Conservation (phyloP, 352 stramenopile species). For the Bremia lactucae region DNA sequence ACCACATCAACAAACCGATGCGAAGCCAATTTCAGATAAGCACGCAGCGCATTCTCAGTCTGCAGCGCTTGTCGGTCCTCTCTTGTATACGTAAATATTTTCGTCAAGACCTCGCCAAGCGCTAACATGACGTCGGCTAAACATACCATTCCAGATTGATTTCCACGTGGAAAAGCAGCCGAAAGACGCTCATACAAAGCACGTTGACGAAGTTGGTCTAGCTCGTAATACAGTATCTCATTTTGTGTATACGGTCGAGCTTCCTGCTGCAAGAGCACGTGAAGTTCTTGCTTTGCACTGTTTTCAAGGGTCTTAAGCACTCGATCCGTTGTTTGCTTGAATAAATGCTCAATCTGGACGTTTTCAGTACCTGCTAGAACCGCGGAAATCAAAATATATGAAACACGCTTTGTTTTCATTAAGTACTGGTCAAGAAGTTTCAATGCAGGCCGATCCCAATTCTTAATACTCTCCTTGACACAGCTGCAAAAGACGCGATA, state of each 20-base stretch:
- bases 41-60: too few species aligned
- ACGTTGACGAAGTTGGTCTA: slow-evolving; percentile 15
- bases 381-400: slow-evolving; percentile 13
- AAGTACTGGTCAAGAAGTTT: slow-evolving; percentile 20
- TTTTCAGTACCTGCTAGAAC: slow-evolving; percentile 11
- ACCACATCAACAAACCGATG: slow-evolving; percentile 27
- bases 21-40: slow-evolving; percentile 26
- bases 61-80: slow-evolving; percentile 27
- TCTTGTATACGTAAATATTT: slow-evolving; percentile 8
- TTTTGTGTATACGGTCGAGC: too few species aligned
- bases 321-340: too few species aligned
- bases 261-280: too few species aligned
- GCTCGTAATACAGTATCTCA: slow-evolving; percentile 12
- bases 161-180: slow-evolving; percentile 1
- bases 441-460: slow-evolving; percentile 21
- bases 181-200: slow-evolving; percentile 12
- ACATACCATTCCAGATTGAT: slow-evolving; percentile 6
- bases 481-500: too few species aligned
- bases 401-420: slow-evolving; percentile 10
- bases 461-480: too few species aligned
- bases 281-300: too few species aligned
- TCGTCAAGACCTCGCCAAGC: slow-evolving; percentile 5
- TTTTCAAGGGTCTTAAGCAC: too few species aligned
- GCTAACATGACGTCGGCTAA: slow-evolving; percentile 5
- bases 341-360: slow-evolving; percentile 13